Evolutionary conservation across 2,329 filamentous ascomycete genomes (phyloP), one percentile per base, ranked within the genome.

Genomic region (Arthrobotrys musiformis): DNA sequence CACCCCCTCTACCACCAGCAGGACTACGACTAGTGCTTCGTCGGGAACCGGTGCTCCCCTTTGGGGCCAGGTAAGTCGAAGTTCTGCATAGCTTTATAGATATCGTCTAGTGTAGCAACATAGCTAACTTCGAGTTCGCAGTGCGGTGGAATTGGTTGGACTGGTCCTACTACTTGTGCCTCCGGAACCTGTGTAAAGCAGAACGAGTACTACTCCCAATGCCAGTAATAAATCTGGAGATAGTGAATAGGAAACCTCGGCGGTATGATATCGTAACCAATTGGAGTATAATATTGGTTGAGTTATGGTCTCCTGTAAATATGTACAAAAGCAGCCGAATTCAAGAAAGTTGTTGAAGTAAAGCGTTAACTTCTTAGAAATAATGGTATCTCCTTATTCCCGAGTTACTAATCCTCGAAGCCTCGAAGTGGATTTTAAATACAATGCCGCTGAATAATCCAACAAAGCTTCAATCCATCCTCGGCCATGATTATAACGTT

Each of bases 191-290:
- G 85, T 82, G 81, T 81, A 30, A 79, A 80, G 24, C 79, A 80
- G 67, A 86, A 86, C 81, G 80, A 82, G 13, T 86, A 84, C 80
- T 86, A 86, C 82, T 83, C 79, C 33, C 85, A 86, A 82, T 86
- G 86, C 81, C 37, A 80, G 54, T 48, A 44, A 8, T 62, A 62
- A 62, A 15, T 19, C 0, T 26, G 33, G 33, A 26, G 4, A 37
- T 33, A 19, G 28, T 26, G n/a, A n/a, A 40, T 35, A 56, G 17
- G 17, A 6, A 5, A 5, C 35, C 15, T 15, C 24, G n/a, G 17
- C 17, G 28, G 9, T 2, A 37, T 2, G 52, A 24, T 8, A 37
- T 13, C 24, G 7, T 22, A 15, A n/a, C 52, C 28, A 56, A 22
- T 37, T 7, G 28, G 52, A n/a, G 28, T n/a, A n/a, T n/a, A n/a